These are phyloP conservation scores for Candida ficus DNA, from an alignment of 805 yeast species.

Conservation along the genomic window DNA sequence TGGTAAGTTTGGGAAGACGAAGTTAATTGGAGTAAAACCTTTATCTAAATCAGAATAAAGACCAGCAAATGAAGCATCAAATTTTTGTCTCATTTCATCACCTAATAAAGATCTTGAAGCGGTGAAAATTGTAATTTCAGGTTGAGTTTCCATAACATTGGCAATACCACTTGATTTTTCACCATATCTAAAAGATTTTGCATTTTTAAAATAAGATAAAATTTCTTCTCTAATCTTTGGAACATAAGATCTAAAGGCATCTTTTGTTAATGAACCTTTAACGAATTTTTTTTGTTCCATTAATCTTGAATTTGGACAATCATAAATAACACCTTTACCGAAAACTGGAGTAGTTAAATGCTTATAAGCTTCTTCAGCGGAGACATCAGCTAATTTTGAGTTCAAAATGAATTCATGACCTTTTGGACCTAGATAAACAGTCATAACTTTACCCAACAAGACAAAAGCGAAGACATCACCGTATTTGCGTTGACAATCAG, in stretches of 20 bases:
- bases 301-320: slow-evolving; percentile 86
- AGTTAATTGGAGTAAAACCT: slow-evolving; percentile 94
- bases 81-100: slow-evolving; percentile 79
- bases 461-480: slow-evolving; percentile 94
- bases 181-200: slow-evolving; percentile 42
- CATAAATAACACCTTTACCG: slow-evolving; percentile 96
- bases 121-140: slow-evolving; percentile 94
- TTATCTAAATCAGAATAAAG: slow-evolving; percentile 89
- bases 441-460: slow-evolving; percentile 85
- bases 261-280: slow-evolving; percentile 81
- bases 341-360: slow-evolving; percentile 99
- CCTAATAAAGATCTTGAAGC: slow-evolving; percentile 92
- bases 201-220: slow-evolving; percentile 51
- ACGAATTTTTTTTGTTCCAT: slow-evolving; percentile 99
- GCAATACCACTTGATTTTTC: slow-evolving; percentile 42
- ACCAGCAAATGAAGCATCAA: slow-evolving; percentile 78
- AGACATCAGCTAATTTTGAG: slow-evolving; percentile 81
- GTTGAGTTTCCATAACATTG: slow-evolving; percentile 77
- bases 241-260: slow-evolving; percentile 78
- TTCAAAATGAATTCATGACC: slow-evolving; percentile 96
- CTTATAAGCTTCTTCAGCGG: slow-evolving; percentile 94
- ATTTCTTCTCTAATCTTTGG: slow-evolving; percentile 85
- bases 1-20: slow-evolving; percentile 92
- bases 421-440: slow-evolving; percentile 93
- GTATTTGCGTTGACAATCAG: slow-evolving; percentile 66